phyloP scores from a whole-genome alignment of 2,329 filamentous ascomycete species.

The Aspergillus tanneri region DNA sequence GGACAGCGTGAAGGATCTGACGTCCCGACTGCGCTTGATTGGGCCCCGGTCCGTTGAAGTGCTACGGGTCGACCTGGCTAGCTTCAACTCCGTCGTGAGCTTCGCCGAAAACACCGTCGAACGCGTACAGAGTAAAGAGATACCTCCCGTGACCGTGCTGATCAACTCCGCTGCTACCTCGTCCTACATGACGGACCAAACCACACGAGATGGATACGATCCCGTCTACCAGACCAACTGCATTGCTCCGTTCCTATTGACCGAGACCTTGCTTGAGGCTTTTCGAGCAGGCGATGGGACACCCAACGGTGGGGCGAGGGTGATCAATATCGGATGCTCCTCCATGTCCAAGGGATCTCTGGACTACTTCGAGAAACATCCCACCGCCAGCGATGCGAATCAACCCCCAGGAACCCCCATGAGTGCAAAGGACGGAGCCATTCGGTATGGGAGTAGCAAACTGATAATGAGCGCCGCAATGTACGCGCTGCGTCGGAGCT shows the following conservation, averaged over 20 bases:
- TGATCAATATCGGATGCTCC: slow-evolving; percentile 39
- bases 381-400: slow-evolving; percentile 19
- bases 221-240: slow-evolving; percentile 41
- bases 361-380: slow-evolving; percentile 34
- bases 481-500: slow-evolving; percentile 39
- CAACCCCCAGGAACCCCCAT: slow-evolving; percentile 26
- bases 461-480: slow-evolving; percentile 35
- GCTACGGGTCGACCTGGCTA: slow-evolving; percentile 31
- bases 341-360: slow-evolving; percentile 31
- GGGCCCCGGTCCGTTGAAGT: slow-evolving; percentile 37
- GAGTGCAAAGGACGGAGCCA: slow-evolving; percentile 30
- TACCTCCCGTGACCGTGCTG: slow-evolving; percentile 35
- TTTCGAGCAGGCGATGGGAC: slow-evolving; percentile 36
- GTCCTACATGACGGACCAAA: slow-evolving; percentile 33
- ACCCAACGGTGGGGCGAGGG: slow-evolving; percentile 32
- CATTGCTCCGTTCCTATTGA: slow-evolving; percentile 38
- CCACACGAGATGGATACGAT: slow-evolving; percentile 36
- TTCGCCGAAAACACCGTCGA: slow-evolving; percentile 35
- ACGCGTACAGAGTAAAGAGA: slow-evolving; percentile 33
- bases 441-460: slow-evolving; percentile 38
- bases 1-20: slow-evolving; percentile 30
- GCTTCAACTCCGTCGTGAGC: slow-evolving; percentile 32
- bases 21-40: slow-evolving; percentile 31
- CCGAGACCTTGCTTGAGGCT: slow-evolving; percentile 36
- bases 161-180: slow-evolving; percentile 36